Evolutionary conservation across 129 eudicot genomes (phyloP).

Genomic region (Solidago caesia): DNA sequence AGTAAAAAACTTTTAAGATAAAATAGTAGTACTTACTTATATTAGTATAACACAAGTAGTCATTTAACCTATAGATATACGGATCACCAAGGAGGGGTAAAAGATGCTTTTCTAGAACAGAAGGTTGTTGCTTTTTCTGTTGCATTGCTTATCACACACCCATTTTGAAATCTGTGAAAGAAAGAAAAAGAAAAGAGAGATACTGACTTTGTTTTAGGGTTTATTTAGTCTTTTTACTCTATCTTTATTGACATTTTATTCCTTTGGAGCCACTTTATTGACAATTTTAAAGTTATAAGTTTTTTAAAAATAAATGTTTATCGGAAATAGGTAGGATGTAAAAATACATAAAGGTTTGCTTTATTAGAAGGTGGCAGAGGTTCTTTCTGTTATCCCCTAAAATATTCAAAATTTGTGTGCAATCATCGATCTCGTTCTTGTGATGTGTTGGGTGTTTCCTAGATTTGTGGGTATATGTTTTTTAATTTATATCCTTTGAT

Average conservation of each 20-base stretch:
- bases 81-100: slow-evolving; percentile 31
- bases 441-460: slow-evolving; percentile 31
- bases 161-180: slow-evolving; percentile 63
- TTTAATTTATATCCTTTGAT: slow-evolving; percentile 6
- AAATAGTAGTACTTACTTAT: neutral
- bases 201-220: slow-evolving; percentile 28
- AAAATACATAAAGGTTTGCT: slow-evolving; percentile 39
- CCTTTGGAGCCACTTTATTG: slow-evolving; percentile 54
- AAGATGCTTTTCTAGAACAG: slow-evolving; percentile 59
- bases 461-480: slow-evolving; percentile 8
- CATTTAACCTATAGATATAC: slow-evolving; percentile 18
- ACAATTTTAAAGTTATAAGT: slow-evolving; percentile 36
- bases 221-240: slow-evolving; percentile 33
- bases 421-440: slow-evolving; percentile 36
- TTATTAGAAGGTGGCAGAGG: slow-evolving; percentile 53
- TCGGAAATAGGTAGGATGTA: slow-evolving; percentile 23
- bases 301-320: slow-evolving; percentile 13
- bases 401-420: slow-evolving; percentile 38
- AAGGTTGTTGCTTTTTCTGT: slow-evolving; percentile 36
- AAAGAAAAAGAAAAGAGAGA: slow-evolving; percentile 18
- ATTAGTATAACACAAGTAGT: too few relatives aligned
- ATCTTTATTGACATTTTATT: slow-evolving; percentile 65
- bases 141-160: slow-evolving; percentile 44
- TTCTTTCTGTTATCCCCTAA: slow-evolving; percentile 39
- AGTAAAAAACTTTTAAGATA: slow-evolving; percentile 9